Conservation (phyloP, 805 yeast species). For the Nakazawaea ernobii region DNA sequence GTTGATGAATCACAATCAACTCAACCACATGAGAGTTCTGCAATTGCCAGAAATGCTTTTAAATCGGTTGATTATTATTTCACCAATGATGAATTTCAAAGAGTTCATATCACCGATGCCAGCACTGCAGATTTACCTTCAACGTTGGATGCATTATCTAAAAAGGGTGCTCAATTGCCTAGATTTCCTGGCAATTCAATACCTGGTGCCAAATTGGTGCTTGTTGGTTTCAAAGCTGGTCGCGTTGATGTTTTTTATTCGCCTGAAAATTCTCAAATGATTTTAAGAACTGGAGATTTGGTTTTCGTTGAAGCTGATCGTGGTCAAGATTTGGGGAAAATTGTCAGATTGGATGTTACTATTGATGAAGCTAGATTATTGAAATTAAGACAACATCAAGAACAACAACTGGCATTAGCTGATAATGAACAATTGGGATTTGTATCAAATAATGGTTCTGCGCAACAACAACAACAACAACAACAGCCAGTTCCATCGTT, state of each 20-base stretch:
- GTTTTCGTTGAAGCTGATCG: constrained; percentile 84
- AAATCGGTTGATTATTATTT: constrained; percentile 13
- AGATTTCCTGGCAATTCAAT: constrained; percentile 26
- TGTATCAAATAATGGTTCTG: not conserved
- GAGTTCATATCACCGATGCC: constrained; percentile 14
- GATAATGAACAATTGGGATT: constrained; percentile 28
- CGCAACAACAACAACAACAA: constrained; percentile 8
- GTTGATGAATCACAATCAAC: not conserved
- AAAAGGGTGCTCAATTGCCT: constrained; percentile 32
- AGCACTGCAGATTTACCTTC: constrained; percentile 9
- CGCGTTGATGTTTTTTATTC: constrained; percentile 72
- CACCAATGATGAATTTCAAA: constrained; percentile 7
- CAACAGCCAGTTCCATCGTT: constrained; percentile 36
- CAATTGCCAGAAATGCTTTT: constrained; percentile 1
- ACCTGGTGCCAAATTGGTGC: constrained; percentile 37
- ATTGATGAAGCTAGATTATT: constrained; percentile 63
- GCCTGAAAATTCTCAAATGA: constrained; percentile 32
- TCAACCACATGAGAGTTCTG: constrained; percentile 4
- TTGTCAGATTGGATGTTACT: constrained; percentile 51
- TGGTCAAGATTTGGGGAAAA: constrained; percentile 70
- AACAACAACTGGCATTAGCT: constrained; percentile 60
- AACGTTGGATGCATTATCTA: constrained; percentile 17
- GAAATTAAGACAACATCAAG: constrained; percentile 61
- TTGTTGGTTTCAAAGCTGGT: constrained; percentile 75
- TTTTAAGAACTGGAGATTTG: constrained; percentile 50